A percentile compares a stretch with the other conserved stretches of the same genome.
These are phyloP conservation scores for Diplotaxis tenuifolia DNA, from an alignment of 345 rosid genomes.

Conservation along the genomic window DNA sequence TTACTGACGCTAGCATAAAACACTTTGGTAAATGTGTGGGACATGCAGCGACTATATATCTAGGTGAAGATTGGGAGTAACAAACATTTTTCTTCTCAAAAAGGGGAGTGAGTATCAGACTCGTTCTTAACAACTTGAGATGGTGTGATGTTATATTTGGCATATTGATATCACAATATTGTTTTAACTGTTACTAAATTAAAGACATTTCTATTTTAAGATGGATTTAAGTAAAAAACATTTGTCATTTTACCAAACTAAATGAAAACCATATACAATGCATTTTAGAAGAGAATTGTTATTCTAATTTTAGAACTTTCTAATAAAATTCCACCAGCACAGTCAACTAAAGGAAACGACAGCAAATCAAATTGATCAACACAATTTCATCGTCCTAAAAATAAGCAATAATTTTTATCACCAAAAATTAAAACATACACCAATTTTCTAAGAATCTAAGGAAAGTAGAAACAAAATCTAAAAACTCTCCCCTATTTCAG, in stretches of 20 bases:
- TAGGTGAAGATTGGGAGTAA: background rate
- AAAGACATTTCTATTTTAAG: background rate
- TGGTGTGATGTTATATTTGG: background rate
- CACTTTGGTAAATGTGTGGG: background rate
- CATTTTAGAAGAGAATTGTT: background rate
- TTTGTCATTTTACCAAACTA: background rate
- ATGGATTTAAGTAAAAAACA: background rate
- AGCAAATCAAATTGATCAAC: conserved; percentile 12
- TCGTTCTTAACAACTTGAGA: background rate
- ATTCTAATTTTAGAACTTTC: conserved; percentile 8
- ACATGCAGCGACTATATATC: background rate
- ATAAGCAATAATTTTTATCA: background rate
- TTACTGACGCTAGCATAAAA: background rate
- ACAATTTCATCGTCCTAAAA: conserved; percentile 7
- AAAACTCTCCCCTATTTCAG: conserved; percentile 10
- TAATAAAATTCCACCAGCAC: background rate
- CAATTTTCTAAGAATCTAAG: conserved; percentile 15
- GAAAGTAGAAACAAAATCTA: conserved; percentile 29
- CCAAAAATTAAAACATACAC: background rate
- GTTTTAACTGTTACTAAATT: background rate
- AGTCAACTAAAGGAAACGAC: conserved; percentile 9
- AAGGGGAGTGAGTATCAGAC: background rate
- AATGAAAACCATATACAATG: background rate
- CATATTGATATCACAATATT: background rate
- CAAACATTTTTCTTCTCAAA: background rate